These are phyloP conservation scores for Cyberlindnera maclurae DNA, from an alignment of 805 yeast genomes.

Conservation along the genomic window DNA sequence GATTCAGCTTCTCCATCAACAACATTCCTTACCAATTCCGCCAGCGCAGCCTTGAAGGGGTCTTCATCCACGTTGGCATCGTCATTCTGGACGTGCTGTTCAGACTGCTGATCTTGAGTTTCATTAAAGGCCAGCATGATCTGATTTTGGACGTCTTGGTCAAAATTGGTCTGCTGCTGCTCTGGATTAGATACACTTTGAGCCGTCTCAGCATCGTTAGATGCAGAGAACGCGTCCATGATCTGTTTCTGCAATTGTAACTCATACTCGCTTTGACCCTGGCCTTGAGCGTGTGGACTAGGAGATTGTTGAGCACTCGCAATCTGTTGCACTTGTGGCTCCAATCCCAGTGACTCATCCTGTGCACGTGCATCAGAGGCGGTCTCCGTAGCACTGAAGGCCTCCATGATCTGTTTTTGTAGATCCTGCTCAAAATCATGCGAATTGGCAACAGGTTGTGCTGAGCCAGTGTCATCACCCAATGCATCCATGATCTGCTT, in stretches of 20 bases:
- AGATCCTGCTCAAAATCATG: conserved; percentile 15
- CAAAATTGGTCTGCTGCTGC: conserved; percentile 10
- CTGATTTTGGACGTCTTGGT: conserved; percentile 18
- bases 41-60: conserved; percentile 45
- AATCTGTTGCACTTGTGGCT: background rate
- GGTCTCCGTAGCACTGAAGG: conserved; percentile 5
- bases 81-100: too few species aligned
- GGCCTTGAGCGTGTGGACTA: background rate
- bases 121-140: conserved; percentile 18
- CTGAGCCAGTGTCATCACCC: conserved; percentile 3
- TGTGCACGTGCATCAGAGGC: background rate
- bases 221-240: conserved; percentile 18
- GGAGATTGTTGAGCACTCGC: background rate
- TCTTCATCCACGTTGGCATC: conserved; percentile 19
- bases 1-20: conserved; percentile 30
- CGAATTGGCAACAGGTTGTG: background rate
- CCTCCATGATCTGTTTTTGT: conserved; percentile 19
- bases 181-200: background rate
- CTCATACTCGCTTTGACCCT: conserved; percentile 11
- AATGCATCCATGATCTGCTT: conserved; percentile 21
- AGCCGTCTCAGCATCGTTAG: conserved; percentile 9
- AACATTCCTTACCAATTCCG: conserved; percentile 49
- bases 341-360: too few species aligned
- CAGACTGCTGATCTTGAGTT: background rate
- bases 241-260: conserved; percentile 19